Conservation (phyloP, 2,329 filamentous ascomycete genomes). For the Calonectria pseudoreteaudii region DNA sequence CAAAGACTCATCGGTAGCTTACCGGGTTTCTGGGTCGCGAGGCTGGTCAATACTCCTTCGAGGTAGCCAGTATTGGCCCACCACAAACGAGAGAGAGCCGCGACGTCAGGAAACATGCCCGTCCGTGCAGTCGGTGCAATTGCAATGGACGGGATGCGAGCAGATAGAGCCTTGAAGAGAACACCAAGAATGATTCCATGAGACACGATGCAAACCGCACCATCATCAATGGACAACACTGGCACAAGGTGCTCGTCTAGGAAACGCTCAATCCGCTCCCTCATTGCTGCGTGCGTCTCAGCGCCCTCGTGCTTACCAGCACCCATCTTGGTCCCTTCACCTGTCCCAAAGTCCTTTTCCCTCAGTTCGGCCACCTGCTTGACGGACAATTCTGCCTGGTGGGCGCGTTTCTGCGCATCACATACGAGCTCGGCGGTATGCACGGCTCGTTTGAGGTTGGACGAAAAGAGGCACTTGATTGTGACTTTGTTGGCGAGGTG, state of each 20-base stretch:
- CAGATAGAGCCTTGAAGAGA: slow-evolving; percentile 73
- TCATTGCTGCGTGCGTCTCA: slow-evolving; percentile 78
- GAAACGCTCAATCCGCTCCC: slow-evolving; percentile 72
- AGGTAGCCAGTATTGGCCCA: slow-evolving; percentile 68
- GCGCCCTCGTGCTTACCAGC: slow-evolving; percentile 59
- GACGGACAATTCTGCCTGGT: slow-evolving; percentile 28
- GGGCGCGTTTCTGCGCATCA: slow-evolving; percentile 60
- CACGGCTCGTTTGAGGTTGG: slow-evolving; percentile 79
- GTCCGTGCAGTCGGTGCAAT: slow-evolving; percentile 31
- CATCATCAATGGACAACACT: slow-evolving; percentile 45
- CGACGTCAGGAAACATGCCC: slow-evolving; percentile 20
- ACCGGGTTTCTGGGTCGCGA: neutral
- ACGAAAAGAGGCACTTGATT: slow-evolving; percentile 79
- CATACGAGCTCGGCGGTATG: slow-evolving; percentile 77
- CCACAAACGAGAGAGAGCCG: slow-evolving; percentile 39
- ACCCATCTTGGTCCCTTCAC: slow-evolving; percentile 73
- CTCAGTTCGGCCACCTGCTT: slow-evolving; percentile 62
- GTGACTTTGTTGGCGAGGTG: slow-evolving; percentile 61
- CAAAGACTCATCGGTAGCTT: slow-evolving; percentile 45
- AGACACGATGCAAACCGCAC: slow-evolving; percentile 68
- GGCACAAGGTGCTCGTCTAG: slow-evolving; percentile 73
- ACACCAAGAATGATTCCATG: slow-evolving; percentile 85
- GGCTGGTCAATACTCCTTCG: slow-evolving; percentile 44
- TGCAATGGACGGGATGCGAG: slow-evolving; percentile 55
- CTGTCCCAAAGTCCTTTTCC: slow-evolving; percentile 80